Percentiles rank a stretch among this genome's conserved stretches.
phyloP scores from a whole-genome alignment of 768 basidiomycete species.

The Podaxis sp. region DNA sequence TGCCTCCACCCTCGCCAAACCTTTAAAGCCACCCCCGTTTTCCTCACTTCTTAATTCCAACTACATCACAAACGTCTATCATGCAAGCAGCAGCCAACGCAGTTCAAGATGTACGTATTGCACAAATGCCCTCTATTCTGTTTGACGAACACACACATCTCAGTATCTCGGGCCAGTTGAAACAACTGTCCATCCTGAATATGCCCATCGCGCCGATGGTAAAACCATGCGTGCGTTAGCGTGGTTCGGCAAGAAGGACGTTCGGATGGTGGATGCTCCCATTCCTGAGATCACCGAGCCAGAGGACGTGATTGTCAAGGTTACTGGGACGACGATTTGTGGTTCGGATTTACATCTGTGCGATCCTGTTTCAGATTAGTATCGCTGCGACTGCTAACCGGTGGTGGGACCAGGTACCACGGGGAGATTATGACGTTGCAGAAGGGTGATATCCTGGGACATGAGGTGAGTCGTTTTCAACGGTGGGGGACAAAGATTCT shows the following conservation, averaged over 20 bases:
- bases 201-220: slow-evolving; percentile 49
- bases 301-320: slow-evolving; percentile 73
- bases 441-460: slow-evolving; percentile 74
- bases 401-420: slow-evolving; percentile 40
- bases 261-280: slow-evolving; percentile 38
- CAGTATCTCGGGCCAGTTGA: slow-evolving; percentile 40
- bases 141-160: not conserved
- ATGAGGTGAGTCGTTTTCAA: slow-evolving; percentile 45
- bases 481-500: not conserved
- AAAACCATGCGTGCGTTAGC: slow-evolving; percentile 67
- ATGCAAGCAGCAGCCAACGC: slow-evolving; percentile 35
- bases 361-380: slow-evolving; percentile 1
- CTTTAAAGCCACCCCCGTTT: too few species aligned
- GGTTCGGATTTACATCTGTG: slow-evolving; percentile 64
- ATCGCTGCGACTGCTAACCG: too few species aligned
- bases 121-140: not conserved
- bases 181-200: slow-evolving; percentile 42
- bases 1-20: too few species aligned
- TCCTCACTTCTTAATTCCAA: too few species aligned
- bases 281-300: slow-evolving; percentile 63
- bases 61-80: not conserved
- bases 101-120: slow-evolving; percentile 25
- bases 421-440: slow-evolving; percentile 70
- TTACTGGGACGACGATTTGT: slow-evolving; percentile 77
- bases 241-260: slow-evolving; percentile 61